Evolutionary conservation across 1,284 basidiomycete genomes (phyloP).

Genomic region (Somion occarium): DNA sequence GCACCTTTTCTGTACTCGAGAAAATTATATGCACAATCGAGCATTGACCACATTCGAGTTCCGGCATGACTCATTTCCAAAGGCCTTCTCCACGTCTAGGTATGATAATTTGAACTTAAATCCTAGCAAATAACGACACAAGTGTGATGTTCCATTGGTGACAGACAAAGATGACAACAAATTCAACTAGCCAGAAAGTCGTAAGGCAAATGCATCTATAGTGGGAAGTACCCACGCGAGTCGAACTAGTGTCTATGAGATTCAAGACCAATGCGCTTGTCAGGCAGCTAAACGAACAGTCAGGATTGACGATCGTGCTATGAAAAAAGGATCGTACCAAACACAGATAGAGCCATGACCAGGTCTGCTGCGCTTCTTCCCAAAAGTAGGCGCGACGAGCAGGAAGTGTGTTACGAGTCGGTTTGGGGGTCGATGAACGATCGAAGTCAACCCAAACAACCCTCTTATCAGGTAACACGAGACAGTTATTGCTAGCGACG

Average conservation of each 20-base stretch:
- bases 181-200: not conserved
- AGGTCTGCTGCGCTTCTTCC: too few species aligned
- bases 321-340: too few species aligned
- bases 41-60: not conserved
- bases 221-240: too few species aligned
- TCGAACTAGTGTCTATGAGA: too few species aligned
- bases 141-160: conserved; percentile 25
- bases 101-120: conserved; percentile 2
- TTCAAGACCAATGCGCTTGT: too few species aligned
- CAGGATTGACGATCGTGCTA: too few species aligned
- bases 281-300: too few species aligned
- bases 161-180: not conserved
- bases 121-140: not conserved
- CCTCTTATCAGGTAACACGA: not conserved
- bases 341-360: too few species aligned
- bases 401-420: too few species aligned
- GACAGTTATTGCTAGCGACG: not conserved
- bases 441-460: not conserved
- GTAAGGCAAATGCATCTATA: too few species aligned
- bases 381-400: too few species aligned
- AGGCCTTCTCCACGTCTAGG: not conserved
- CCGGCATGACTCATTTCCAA: not conserved
- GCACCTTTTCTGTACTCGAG: conserved; percentile 22
- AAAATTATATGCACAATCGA: conserved; percentile 11
- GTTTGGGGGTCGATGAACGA: not conserved